Percentiles rank a stretch among this genome's conserved stretches.
Conservation (phyloP, 2,329 filamentous ascomycete genomes). For the Ceratocystis lukuohia region DNA sequence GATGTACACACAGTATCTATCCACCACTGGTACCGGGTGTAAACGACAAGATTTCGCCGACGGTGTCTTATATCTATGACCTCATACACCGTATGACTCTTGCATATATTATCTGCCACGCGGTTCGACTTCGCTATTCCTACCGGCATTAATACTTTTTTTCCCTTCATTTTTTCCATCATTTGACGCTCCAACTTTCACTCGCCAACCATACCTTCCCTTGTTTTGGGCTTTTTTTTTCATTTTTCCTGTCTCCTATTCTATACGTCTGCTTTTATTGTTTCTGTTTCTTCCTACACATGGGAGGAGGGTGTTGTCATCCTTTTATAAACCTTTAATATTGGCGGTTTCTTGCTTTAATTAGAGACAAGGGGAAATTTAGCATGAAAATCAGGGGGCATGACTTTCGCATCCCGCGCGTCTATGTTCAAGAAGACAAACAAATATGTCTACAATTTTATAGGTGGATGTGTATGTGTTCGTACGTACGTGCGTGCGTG, state of each 20-base stretch:
- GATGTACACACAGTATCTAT: neutral
- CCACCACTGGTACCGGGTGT: neutral
- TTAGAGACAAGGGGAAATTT: neutral
- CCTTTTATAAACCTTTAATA: conserved; percentile 12
- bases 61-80: conserved; percentile 1
- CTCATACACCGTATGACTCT: conserved; percentile 1
- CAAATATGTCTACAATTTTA: no score
- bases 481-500: neutral
- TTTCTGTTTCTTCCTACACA: neutral
- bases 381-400: neutral
- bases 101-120: conserved; percentile 1
- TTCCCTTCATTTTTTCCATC: neutral
- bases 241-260: neutral
- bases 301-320: neutral
- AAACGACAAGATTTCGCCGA: neutral
- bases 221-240: neutral
- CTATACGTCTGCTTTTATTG: neutral
- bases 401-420: neutral
- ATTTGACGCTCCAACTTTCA: neutral
- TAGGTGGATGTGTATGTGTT: no score
- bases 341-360: conserved; percentile 3
- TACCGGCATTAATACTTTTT: neutral
- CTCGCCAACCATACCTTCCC: neutral
- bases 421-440: neutral
- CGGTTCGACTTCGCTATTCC: neutral